Evolutionary conservation across 2,329 filamentous ascomycete species (phyloP), one percentile per base, ranked within the genome.

Genomic region (Fusarium heterosporum): DNA sequence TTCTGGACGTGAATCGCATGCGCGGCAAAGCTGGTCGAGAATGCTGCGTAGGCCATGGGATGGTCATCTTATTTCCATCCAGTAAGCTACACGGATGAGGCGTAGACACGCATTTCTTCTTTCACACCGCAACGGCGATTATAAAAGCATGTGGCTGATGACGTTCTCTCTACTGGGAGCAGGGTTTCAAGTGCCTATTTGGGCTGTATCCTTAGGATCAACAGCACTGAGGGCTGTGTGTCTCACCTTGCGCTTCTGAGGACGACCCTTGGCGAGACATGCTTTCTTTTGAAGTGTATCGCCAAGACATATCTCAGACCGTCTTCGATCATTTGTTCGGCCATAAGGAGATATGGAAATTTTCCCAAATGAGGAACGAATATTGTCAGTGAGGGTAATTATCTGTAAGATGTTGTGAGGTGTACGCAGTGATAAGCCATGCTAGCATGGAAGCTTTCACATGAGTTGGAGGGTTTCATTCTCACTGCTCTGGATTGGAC

Each of bases 401-500:
- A 34, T 28, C 43, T 46, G 28, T n/a, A 46, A 16, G 28, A 45
- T 36, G 46, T 36, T 63, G 25, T 51, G 51, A 51, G 51, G 34
- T 63, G 39, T 39, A 30, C 40, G 40, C 46, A 40, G 45, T 38
- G 58, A 57, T 63, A 56, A 38, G 42, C 51, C 14, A 47, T 34
- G 29, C 22, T 36, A 32, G 49, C 48, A 57, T 32, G 41, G 32
- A 52, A 39, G 13, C 29, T 46, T 36, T n/a, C 26, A 41, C 19
- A 43, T 34, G 39, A 40, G 40, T 55, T 55, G 49, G 61, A 50
- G 56, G 61, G 46, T 54, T 50, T 68, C 65, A 68, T 68, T 36
- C 64, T 58, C 30, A 47, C 17, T 30, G 42, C 51, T 47, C 30
- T 38, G 59, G 64, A 68, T 68, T 68, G 64, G 65, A 34, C 39